Conservation (phyloP, 352 stramenopile genomes). For the Globisporangium cystogenes region DNA sequence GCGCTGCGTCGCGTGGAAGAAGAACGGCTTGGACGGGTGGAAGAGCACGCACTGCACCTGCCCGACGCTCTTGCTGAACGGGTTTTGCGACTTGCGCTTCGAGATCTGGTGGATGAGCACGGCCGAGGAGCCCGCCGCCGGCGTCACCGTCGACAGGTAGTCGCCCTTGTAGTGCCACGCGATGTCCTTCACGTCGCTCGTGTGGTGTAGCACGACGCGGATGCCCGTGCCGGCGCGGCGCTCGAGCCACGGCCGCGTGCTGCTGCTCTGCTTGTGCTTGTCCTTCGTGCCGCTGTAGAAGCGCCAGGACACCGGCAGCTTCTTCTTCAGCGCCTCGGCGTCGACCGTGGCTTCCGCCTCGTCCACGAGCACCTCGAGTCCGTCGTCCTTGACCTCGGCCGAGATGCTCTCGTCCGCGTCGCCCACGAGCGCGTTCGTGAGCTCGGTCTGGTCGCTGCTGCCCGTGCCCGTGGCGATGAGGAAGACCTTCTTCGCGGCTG, state of each 20-base stretch:
- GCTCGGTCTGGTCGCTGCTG: constrained; percentile 89
- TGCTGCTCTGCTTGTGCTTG: constrained; percentile 56
- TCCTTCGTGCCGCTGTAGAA: constrained; percentile 82
- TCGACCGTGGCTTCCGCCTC: constrained; percentile 70
- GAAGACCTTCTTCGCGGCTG: constrained; percentile 88
- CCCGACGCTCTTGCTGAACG: constrained; percentile 94
- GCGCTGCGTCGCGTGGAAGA: constrained; percentile 99
- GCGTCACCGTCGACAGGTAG: constrained; percentile 96
- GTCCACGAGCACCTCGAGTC: constrained; percentile 48
- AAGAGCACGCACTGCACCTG: constrained; percentile 96
- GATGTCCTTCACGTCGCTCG: constrained; percentile 89
- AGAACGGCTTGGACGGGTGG: constrained; percentile 98
- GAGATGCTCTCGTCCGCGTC: constrained; percentile 74
- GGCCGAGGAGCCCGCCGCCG: constrained; percentile 80
- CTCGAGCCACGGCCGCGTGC: constrained; percentile 54
- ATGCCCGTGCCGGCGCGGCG: constrained; percentile 77
- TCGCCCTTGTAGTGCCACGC: constrained; percentile 99
- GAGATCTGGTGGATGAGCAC: constrained; percentile 99
- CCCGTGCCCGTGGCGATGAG: constrained; percentile 93
- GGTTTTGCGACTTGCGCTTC: constrained; percentile 95
- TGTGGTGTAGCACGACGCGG: constrained; percentile 83
- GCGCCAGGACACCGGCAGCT: constrained; percentile 90
- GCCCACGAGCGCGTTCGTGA: constrained; percentile 93
- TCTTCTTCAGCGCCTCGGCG: constrained; percentile 76
- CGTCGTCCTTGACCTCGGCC: constrained; percentile 37